A percentile compares a stretch with the other conserved stretches of the same genome.
Evolutionary conservation across 1,284 basidiomycete genomes (phyloP).

Genomic region (Malassezia furfur): DNA sequence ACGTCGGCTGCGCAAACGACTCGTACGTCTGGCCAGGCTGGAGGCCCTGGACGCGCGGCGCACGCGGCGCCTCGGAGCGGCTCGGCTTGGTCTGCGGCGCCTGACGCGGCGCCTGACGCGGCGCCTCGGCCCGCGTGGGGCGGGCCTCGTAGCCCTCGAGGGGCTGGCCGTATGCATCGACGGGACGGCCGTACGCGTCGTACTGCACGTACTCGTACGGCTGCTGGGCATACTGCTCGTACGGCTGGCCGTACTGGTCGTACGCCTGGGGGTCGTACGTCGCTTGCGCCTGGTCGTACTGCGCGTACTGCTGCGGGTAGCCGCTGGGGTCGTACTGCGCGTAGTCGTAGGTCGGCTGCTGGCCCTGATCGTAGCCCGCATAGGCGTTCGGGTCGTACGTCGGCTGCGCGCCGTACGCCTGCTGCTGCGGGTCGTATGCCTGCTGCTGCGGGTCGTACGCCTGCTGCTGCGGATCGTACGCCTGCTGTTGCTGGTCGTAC

Average conservation of each 20-base stretch:
- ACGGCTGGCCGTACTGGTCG: background rate
- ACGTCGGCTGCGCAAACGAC: background rate
- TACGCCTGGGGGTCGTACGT: background rate
- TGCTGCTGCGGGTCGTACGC: background rate
- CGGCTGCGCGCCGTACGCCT: background rate
- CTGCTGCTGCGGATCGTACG: background rate
- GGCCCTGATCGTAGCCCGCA: background rate
- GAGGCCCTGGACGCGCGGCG: background rate
- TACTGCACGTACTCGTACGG: background rate
- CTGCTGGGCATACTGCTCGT: slow-evolving; percentile 5
- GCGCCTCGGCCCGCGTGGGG: background rate
- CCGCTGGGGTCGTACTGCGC: background rate
- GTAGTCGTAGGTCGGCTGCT: slow-evolving; percentile 1
- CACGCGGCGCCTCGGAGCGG: background rate
- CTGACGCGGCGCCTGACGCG: background rate
- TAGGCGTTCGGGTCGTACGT: background rate
- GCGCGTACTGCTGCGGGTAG: background rate
- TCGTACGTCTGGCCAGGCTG: background rate
- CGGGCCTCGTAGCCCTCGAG: background rate
- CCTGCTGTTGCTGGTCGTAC: background rate
- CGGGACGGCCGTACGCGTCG: background rate
- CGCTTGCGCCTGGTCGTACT: background rate
- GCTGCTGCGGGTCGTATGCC: slow-evolving; percentile 1
- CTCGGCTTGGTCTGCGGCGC: too few relatives aligned
- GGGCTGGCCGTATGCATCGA: background rate